phyloP scores from a whole-genome alignment of 2,329 filamentous ascomycete genomes.

The Fusarium verticillioides region DNA sequence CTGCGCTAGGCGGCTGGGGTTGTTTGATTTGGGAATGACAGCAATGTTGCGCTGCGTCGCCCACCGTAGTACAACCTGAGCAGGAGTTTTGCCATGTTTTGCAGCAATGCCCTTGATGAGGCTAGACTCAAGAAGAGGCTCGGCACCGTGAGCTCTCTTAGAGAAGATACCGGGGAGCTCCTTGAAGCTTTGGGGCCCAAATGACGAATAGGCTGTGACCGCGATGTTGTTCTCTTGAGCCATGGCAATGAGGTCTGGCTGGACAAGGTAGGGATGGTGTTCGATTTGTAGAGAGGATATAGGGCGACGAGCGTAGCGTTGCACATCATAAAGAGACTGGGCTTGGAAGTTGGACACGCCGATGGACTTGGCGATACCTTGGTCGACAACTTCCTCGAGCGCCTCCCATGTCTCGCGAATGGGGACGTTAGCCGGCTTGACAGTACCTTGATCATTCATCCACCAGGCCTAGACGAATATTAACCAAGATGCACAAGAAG shows the following conservation, averaged over 20 bases:
- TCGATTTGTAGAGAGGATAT: slow-evolving; percentile 72
- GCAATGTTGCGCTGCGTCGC: slow-evolving; percentile 71
- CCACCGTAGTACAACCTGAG: slow-evolving; percentile 75
- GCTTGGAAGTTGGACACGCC: slow-evolving; percentile 82
- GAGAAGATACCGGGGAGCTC: slow-evolving; percentile 46
- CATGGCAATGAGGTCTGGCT: slow-evolving; percentile 65
- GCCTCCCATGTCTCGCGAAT: slow-evolving; percentile 84
- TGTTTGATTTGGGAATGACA: slow-evolving; percentile 73
- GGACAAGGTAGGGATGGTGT: slow-evolving; percentile 75
- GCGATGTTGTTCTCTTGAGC: slow-evolving; percentile 67
- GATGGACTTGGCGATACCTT: slow-evolving; percentile 75
- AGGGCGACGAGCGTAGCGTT: slow-evolving; percentile 66
- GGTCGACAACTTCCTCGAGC: slow-evolving; percentile 76
- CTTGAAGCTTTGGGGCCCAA: slow-evolving; percentile 64
- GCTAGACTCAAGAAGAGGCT: slow-evolving; percentile 47
- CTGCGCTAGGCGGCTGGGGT: slow-evolving; percentile 59
- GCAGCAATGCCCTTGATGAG: slow-evolving; percentile 62
- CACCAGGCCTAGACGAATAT: slow-evolving; percentile 45
- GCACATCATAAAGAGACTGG: slow-evolving; percentile 68
- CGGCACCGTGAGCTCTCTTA: slow-evolving; percentile 41
- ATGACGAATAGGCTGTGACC: slow-evolving; percentile 74
- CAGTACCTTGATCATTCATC: slow-evolving; percentile 58
- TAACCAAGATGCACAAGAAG: not conserved
- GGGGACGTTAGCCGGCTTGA: slow-evolving; percentile 67
- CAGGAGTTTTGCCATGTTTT: slow-evolving; percentile 68